Evolutionary conservation across 1,139 yeast species (phyloP).

Genomic region (Arxiozyma slooffiae): DNA sequence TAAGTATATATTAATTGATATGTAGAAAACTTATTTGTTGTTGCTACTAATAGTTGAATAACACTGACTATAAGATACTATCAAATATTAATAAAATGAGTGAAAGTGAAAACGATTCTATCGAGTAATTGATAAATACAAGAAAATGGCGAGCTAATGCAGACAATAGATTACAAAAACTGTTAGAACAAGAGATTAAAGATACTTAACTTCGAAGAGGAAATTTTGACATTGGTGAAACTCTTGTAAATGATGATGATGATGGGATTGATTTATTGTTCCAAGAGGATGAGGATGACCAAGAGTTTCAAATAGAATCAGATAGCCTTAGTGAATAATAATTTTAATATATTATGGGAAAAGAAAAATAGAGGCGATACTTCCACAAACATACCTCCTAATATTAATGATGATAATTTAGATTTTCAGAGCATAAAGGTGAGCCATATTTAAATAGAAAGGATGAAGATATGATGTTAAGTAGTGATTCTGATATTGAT

Average conservation of each 20-base stretch:
- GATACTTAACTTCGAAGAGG: constrained; percentile 32
- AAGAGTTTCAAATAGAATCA: constrained; percentile 45
- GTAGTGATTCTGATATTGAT: constrained; percentile 36
- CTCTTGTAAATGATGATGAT: constrained; percentile 37
- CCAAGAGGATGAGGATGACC: constrained; percentile 78
- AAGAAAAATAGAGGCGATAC: neutral
- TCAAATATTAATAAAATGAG: neutral
- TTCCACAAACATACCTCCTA: neutral
- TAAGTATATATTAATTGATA: neutral
- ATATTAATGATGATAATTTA: neutral
- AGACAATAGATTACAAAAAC: constrained; percentile 68
- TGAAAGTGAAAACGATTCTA: constrained; percentile 7
- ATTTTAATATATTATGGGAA: neutral
- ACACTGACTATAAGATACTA: neutral
- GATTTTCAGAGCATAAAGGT: neutral
- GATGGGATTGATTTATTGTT: constrained; percentile 68
- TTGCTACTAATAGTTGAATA: no score
- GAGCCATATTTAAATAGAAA: constrained; percentile 6
- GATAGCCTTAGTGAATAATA: constrained; percentile 16
- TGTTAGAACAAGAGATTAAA: constrained; percentile 57
- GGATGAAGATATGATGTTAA: constrained; percentile 38
- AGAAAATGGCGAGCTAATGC: constrained; percentile 79
- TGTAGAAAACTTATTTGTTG: neutral
- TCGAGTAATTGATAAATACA: constrained; percentile 43
- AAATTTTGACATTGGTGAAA: constrained; percentile 10